Base-by-base conservation (phyloP, 257 asterid species). In the Asclepias syriaca region DNA sequence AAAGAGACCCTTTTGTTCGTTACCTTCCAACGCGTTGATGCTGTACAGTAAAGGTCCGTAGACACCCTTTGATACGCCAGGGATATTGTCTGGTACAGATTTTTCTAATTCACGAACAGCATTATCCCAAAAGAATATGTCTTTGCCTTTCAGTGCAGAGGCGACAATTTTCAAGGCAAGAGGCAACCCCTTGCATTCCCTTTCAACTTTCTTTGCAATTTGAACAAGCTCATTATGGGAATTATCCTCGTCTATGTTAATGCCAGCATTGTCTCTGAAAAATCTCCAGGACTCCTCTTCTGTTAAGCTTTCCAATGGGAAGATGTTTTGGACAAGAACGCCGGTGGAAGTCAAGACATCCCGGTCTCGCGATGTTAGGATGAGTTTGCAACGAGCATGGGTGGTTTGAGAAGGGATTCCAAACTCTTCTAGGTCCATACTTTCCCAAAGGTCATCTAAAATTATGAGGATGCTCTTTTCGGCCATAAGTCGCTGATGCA, bases 391-490 rank as follows among this genome's bases (percentile, higher is more conserved):
- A 0, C 51, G 43, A 24, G 37, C 15, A 18, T 64, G 55, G 63
- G 7, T 48, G 8, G 54, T 60, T 29, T 39, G 68, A 55, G 8
- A 14, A 0, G 78, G 70, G 40, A 77, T 77, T 65, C 84, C 82
- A 12, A 80, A 3, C 5, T 57, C 34, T 51, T 66, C 57, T 2
- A 76, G 53, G 1, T 76, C 15, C 37, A 78, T 39, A n/a, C 9
- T 6, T 16, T 50, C 50, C 85, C 85, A 81, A 13, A 81, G 45
- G 61, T 80, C 84, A 70, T 83, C 83, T 1, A 82, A 5, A 5
- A 79, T 76, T 14, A 78, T 8, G 16, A 76, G 79, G 49, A 24
- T 22, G 0, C 58, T 67, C 10, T 43, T 69, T 2, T 22, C 34
- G n/a, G 8, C n/a, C n/a, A 0, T 27, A 29, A 61, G 67, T 6